phyloP scores from a whole-genome alignment of 768 basidiomycete species.

The Trametes cingulata region DNA sequence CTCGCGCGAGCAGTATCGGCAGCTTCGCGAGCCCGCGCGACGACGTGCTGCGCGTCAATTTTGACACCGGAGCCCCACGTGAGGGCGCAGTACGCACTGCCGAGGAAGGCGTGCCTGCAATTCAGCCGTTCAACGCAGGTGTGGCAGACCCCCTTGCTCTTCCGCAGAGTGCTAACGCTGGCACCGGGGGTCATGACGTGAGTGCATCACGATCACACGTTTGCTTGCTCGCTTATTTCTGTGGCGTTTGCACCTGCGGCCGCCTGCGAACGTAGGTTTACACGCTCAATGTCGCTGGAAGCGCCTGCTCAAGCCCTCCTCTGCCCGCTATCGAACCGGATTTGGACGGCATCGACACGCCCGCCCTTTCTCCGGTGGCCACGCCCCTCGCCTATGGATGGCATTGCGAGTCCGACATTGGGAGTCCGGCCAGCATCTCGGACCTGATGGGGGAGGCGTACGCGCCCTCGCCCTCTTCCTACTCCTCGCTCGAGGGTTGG shows the following conservation, averaged over 20 bases:
- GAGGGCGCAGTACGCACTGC: neutral
- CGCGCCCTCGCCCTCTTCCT: slow-evolving; percentile 24
- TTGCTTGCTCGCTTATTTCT: slow-evolving; percentile 8
- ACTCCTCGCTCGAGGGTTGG: slow-evolving; percentile 34
- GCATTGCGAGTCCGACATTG: slow-evolving; percentile 10
- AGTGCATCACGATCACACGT: slow-evolving; percentile 13
- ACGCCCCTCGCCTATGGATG: slow-evolving; percentile 5
- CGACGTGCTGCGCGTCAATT: neutral
- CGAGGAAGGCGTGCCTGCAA: neutral
- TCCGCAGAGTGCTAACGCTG: slow-evolving; percentile 4
- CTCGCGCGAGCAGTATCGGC: slow-evolving; percentile 12
- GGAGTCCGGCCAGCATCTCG: slow-evolving; percentile 8
- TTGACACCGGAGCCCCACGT: neutral
- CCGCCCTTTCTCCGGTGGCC: slow-evolving; percentile 16
- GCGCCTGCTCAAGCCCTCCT: slow-evolving; percentile 16
- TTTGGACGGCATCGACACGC: slow-evolving; percentile 16
- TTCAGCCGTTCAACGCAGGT: slow-evolving; percentile 3
- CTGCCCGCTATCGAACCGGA: slow-evolving; percentile 20
- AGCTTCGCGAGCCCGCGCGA: slow-evolving; percentile 3
- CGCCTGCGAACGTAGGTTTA: slow-evolving; percentile 1
- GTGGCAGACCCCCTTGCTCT: slow-evolving; percentile 4
- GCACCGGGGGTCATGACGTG: slow-evolving; percentile 15
- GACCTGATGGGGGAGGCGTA: slow-evolving; percentile 14
- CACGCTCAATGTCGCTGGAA: neutral
- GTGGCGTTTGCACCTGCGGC: slow-evolving; percentile 2